Evolutionary conservation across 352 stramenopile species (phyloP).

Genomic region (Aphanomyces invadans): DNA sequence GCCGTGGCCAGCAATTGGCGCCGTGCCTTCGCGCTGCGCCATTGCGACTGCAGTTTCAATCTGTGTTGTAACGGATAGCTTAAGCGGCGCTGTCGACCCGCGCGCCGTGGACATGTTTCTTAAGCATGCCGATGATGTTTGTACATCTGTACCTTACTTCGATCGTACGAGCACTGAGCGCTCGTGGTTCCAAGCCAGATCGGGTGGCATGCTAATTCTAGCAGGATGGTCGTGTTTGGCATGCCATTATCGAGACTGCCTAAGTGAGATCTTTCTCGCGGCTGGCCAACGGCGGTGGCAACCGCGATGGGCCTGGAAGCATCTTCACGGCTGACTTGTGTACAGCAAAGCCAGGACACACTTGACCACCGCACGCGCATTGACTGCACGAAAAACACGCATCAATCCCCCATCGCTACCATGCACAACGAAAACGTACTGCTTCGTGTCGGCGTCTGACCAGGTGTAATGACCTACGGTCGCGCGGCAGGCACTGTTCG

Average conservation of each 20-base stretch:
- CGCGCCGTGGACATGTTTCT: too few relatives aligned
- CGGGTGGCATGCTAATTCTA: too few relatives aligned
- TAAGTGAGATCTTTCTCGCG: background rate
- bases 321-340: conserved; percentile 41
- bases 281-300: background rate
- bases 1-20: background rate
- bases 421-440: background rate
- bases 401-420: conserved; percentile 8
- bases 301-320: conserved; percentile 23
- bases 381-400: conserved; percentile 25
- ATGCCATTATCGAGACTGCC: too few relatives aligned
- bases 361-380: conserved; percentile 35
- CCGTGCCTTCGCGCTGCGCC: background rate
- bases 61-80: too few relatives aligned
- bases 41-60: too few relatives aligned
- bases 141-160: too few relatives aligned
- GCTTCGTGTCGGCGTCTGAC: background rate
- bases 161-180: too few relatives aligned
- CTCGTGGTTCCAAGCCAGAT: too few relatives aligned
- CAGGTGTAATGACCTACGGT: conserved; percentile 37
- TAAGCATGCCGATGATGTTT: too few relatives aligned
- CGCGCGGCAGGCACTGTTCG: conserved; percentile 32
- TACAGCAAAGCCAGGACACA: conserved; percentile 43
- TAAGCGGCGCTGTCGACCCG: too few relatives aligned
- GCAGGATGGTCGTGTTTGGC: too few relatives aligned